phyloP scores from a whole-genome alignment of 73 alveolate genomes.

The Blepharisma japonicum region DNA sequence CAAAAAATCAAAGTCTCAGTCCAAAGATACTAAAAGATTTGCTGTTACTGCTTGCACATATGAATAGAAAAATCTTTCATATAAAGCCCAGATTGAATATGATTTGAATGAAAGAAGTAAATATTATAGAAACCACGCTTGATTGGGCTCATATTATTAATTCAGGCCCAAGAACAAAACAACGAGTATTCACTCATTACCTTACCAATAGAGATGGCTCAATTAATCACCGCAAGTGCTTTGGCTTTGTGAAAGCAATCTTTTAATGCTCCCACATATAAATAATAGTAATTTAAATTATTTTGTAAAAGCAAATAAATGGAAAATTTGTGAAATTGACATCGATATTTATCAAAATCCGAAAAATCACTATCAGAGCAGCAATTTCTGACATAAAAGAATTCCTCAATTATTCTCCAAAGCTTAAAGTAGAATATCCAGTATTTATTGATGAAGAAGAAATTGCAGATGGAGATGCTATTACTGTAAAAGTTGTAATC shows the following conservation, averaged over 20 bases:
- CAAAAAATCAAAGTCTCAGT: not conserved
- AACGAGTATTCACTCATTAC: slow-evolving; percentile 2
- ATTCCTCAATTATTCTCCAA: slow-evolving; percentile 52
- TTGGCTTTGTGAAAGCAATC: slow-evolving; percentile 47
- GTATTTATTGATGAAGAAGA: slow-evolving; percentile 67
- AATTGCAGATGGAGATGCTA: slow-evolving; percentile 56
- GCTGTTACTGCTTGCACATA: slow-evolving; percentile 5
- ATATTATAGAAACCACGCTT: not conserved
- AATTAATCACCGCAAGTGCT: slow-evolving; percentile 61
- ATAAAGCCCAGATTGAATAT: not conserved
- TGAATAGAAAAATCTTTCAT: not conserved
- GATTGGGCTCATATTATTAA: slow-evolving; percentile 5
- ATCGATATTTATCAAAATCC: slow-evolving; percentile 38
- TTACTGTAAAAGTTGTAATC: slow-evolving; percentile 50
- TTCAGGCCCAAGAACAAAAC: not conserved
- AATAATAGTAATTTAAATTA: slow-evolving; percentile 35
- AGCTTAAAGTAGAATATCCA: slow-evolving; percentile 46
- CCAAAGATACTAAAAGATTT: slow-evolving; percentile 3
- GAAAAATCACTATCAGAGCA: slow-evolving; percentile 28
- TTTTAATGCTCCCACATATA: slow-evolving; percentile 73
- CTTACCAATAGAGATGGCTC: slow-evolving; percentile 49
- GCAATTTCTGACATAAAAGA: slow-evolving; percentile 49
- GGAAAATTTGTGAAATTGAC: slow-evolving; percentile 37
- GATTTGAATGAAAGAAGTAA: not conserved
- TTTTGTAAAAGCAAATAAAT: slow-evolving; percentile 45